Evolutionary conservation across 2,329 filamentous ascomycete genomes (phyloP).

Genomic region (Colletotrichum tropicale): DNA sequence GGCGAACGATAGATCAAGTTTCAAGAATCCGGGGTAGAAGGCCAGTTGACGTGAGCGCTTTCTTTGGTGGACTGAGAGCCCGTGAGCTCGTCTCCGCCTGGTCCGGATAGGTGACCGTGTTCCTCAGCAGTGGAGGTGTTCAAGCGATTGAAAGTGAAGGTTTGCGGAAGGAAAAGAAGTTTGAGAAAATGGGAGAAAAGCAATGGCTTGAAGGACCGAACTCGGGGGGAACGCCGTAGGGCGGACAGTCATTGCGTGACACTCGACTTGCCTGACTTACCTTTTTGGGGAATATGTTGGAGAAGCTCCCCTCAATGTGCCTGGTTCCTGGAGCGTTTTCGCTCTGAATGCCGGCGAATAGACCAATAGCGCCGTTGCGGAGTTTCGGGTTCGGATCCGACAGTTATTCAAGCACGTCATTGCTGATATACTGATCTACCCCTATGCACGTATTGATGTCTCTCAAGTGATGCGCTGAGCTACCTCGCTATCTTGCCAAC

Average conservation of each 20-base stretch:
- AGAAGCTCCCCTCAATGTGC: background rate
- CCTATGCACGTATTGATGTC: background rate
- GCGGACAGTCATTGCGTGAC: background rate
- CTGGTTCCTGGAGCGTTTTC: background rate
- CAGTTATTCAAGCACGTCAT: background rate
- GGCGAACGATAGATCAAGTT: background rate
- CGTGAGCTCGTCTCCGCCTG: background rate
- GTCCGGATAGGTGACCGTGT: background rate
- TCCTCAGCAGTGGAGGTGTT: background rate
- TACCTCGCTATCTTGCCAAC: background rate
- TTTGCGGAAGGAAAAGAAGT: background rate
- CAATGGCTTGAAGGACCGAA: background rate
- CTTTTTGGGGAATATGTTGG: background rate
- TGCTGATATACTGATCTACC: background rate
- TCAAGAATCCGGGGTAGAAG: conserved; percentile 14
- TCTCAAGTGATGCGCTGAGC: too few species aligned
- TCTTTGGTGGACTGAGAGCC: background rate
- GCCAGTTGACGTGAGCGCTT: background rate
- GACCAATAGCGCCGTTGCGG: background rate
- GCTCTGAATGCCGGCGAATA: background rate
- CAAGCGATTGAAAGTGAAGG: background rate
- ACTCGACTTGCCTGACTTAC: background rate
- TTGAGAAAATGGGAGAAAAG: background rate
- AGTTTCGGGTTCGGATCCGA: conserved; percentile 6
- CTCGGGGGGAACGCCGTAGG: background rate